phyloP scores from a whole-genome alignment of 1,284 basidiomycete genomes.

The Sanghuangporus sanghuang region DNA sequence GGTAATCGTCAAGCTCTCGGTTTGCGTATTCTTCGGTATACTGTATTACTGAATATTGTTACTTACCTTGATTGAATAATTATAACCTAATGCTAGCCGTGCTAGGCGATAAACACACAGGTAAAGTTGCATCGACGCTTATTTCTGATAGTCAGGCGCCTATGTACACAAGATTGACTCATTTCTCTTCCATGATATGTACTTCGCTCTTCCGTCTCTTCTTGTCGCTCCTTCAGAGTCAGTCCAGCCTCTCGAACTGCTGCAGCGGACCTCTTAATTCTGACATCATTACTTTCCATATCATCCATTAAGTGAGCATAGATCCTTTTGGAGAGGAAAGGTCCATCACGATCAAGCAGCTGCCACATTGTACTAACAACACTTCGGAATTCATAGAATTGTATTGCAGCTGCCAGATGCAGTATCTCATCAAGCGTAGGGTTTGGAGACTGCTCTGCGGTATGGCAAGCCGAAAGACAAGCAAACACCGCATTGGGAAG shows the following conservation, averaged over 20 bases:
- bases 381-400: slow-evolving; percentile 30
- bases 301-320: background rate
- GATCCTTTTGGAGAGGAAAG: background rate
- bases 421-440: slow-evolving; percentile 28
- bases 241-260: background rate
- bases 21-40: too few species aligned
- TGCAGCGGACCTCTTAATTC: background rate
- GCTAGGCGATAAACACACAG: too few species aligned
- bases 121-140: too few species aligned
- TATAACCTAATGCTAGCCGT: too few species aligned
- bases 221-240: background rate
- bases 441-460: slow-evolving; percentile 10
- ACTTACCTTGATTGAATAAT: too few species aligned
- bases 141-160: background rate
- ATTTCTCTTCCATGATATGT: background rate
- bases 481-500: slow-evolving; percentile 30
- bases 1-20: too few species aligned
- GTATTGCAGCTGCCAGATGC: slow-evolving; percentile 31
- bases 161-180: background rate
- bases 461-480: slow-evolving; percentile 31
- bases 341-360: slow-evolving; percentile 25
- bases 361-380: slow-evolving; percentile 38
- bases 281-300: background rate
- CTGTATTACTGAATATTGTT: too few species aligned
- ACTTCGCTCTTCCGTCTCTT: background rate